Evolutionary conservation across 768 basidiomycete genomes (phyloP).

Genomic region (Suillus ampliporus): DNA sequence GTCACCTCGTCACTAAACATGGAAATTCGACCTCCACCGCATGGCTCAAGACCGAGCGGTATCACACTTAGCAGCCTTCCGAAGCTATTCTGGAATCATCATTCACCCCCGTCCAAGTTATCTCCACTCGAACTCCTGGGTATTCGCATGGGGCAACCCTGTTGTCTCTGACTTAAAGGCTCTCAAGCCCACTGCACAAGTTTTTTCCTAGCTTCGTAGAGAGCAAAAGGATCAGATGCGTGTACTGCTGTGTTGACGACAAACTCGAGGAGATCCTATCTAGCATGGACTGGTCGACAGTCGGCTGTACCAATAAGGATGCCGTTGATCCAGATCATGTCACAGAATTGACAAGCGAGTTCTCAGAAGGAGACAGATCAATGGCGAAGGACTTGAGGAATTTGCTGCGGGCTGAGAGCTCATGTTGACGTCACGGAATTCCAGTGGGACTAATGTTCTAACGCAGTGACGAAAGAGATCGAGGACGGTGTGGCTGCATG

Average conservation of each 20-base stretch:
- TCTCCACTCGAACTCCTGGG: slow-evolving; percentile 55
- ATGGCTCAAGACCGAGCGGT: slow-evolving; percentile 69
- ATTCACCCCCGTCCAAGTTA: slow-evolving; percentile 60
- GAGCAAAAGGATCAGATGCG: slow-evolving; percentile 51
- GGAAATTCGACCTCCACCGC: slow-evolving; percentile 73
- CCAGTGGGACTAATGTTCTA: slow-evolving; percentile 43
- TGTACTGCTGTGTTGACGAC: slow-evolving; percentile 66
- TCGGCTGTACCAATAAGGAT: slow-evolving; percentile 70
- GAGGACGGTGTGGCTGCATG: slow-evolving; percentile 62
- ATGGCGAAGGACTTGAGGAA: slow-evolving; percentile 66
- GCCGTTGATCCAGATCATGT: slow-evolving; percentile 55
- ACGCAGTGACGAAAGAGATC: slow-evolving; percentile 50
- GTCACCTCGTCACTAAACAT: slow-evolving; percentile 66
- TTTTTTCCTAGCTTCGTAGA: slow-evolving; percentile 53
- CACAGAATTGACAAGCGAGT: slow-evolving; percentile 44
- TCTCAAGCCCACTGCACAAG: slow-evolving; percentile 38
- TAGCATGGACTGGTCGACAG: slow-evolving; percentile 60
- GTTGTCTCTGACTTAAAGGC: slow-evolving; percentile 51
- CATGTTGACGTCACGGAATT: slow-evolving; percentile 56
- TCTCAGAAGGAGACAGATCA: slow-evolving; percentile 42
- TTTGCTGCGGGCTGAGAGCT: slow-evolving; percentile 58
- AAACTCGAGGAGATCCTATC: slow-evolving; percentile 57
- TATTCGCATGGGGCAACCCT: slow-evolving; percentile 71
- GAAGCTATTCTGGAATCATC: slow-evolving; percentile 36
- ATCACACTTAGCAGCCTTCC: slow-evolving; percentile 50